Conservation (phyloP, 805 yeast species). For the Saccharomycopsis fermentans region DNA sequence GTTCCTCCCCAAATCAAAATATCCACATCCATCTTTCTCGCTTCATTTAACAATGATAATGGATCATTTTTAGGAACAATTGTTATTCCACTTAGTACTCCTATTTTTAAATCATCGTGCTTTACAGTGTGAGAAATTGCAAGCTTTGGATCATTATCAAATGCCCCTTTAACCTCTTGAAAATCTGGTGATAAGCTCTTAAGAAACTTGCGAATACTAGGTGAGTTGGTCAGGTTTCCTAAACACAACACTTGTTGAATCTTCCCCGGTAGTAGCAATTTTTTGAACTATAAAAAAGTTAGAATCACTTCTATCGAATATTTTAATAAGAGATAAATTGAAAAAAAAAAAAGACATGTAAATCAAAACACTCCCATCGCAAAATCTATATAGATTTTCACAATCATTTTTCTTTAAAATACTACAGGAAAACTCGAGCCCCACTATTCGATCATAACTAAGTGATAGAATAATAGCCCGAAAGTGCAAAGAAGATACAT, state of each 20-base stretch:
- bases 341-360: too few relatives aligned
- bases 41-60: constrained; percentile 66
- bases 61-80: constrained; percentile 84
- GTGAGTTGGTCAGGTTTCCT: constrained; percentile 72
- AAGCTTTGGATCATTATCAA: constrained; percentile 43
- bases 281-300: constrained; percentile 41
- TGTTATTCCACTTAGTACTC: constrained; percentile 76
- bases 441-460: background rate
- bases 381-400: too few relatives aligned
- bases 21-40: constrained; percentile 88
- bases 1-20: constrained; percentile 89
- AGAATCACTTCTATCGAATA: too few relatives aligned
- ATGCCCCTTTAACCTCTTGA: constrained; percentile 74
- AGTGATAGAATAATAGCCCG: background rate
- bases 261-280: constrained; percentile 73
- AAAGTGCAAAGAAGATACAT: background rate
- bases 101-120: constrained; percentile 66
- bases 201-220: constrained; percentile 52
- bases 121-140: constrained; percentile 58
- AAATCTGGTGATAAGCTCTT: constrained; percentile 61
- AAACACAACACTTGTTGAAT: constrained; percentile 76
- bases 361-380: too few relatives aligned
- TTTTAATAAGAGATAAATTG: too few relatives aligned
- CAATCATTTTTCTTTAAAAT: too few relatives aligned
- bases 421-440: too few relatives aligned